These are phyloP conservation scores for Rubia tinctorum DNA, from an alignment of 305 asterid species.

Conservation along the genomic window DNA sequence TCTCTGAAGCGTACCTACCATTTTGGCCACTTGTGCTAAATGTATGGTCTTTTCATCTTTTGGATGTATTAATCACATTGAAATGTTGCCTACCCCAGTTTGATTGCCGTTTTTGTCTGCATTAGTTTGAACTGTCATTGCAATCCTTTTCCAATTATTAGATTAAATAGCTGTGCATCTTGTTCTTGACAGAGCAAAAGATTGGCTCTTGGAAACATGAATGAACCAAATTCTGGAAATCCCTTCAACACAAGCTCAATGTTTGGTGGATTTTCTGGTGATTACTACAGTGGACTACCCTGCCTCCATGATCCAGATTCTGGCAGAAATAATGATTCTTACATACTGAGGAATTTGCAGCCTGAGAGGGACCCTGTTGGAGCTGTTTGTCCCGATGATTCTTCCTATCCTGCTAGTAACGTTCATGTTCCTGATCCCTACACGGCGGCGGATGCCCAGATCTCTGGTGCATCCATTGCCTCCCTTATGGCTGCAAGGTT, in stretches of 20 bases:
- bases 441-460: conserved; percentile 32
- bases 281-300: conserved; percentile 26
- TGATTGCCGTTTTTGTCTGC: background rate
- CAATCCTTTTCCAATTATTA: background rate
- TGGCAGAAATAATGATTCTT: conserved; percentile 15
- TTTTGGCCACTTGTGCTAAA: background rate
- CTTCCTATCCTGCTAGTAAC: conserved; percentile 26
- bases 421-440: conserved; percentile 21
- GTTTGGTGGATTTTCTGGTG: conserved; percentile 32
- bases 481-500: conserved; percentile 28
- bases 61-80: background rate
- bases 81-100: background rate
- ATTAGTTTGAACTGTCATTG: background rate
- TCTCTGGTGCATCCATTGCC: conserved; percentile 20
- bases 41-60: conserved; percentile 6
- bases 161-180: background rate
- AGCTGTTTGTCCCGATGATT: conserved; percentile 22
- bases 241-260: conserved; percentile 25
- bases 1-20: conserved; percentile 1
- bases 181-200: background rate
- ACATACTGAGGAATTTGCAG: conserved; percentile 25
- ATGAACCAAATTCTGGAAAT: conserved; percentile 29
- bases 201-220: conserved; percentile 16
- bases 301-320: conserved; percentile 17
- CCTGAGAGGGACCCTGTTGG: conserved; percentile 22